Evolutionary conservation across 805 yeast genomes (phyloP).

Genomic region (Schwanniomyces vanrijiae): DNA sequence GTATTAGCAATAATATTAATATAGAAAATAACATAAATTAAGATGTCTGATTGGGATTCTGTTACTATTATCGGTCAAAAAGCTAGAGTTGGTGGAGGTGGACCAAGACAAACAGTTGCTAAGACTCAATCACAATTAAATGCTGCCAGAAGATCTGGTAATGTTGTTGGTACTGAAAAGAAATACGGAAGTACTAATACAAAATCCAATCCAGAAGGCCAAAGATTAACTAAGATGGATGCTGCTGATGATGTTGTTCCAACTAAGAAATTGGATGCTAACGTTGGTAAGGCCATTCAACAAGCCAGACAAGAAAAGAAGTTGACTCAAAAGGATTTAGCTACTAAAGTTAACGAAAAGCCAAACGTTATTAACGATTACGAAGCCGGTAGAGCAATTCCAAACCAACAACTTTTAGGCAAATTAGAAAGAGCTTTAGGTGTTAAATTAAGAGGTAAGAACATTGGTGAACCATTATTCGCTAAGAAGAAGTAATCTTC

Average conservation of each 20-base stretch:
- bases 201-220: constrained; percentile 82
- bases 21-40: not conserved
- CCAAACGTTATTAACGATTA: constrained; percentile 94
- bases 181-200: constrained; percentile 70
- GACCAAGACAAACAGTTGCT: constrained; percentile 84
- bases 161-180: constrained; percentile 88
- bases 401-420: constrained; percentile 91
- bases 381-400: constrained; percentile 95
- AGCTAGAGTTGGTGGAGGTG: constrained; percentile 85
- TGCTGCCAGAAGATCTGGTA: constrained; percentile 92
- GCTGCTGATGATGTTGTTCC: constrained; percentile 91
- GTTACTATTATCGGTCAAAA: constrained; percentile 87
- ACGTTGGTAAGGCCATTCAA: constrained; percentile 85
- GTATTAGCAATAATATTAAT: not conserved
- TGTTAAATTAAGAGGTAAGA: constrained; percentile 93
- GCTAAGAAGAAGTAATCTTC: constrained; percentile 45
- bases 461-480: constrained; percentile 85
- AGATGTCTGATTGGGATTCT: constrained; percentile 82
- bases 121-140: constrained; percentile 76
- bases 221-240: constrained; percentile 89
- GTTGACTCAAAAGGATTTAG: constrained; percentile 93
- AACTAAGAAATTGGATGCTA: constrained; percentile 80
- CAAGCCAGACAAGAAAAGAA: constrained; percentile 85
- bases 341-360: constrained; percentile 93
- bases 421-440: constrained; percentile 94